Percentiles rank a stretch among this genome's conserved stretches.
These are phyloP conservation scores for Batkoa obscura DNA, from an alignment of 371 early-diverging fungal species.

Conservation along the genomic window DNA sequence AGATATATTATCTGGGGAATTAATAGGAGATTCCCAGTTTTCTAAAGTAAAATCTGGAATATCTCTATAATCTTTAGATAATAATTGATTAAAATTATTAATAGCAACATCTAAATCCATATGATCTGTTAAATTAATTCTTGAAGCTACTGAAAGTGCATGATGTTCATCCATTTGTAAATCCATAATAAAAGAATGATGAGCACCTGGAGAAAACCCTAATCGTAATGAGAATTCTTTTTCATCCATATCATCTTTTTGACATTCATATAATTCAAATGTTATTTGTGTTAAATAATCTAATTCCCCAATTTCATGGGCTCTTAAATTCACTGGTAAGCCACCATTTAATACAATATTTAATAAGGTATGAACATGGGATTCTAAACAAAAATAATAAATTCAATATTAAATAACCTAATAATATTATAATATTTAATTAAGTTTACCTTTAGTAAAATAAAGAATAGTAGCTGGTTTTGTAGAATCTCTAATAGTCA, in stretches of 20 bases:
- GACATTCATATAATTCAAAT: slow-evolving; percentile 88
- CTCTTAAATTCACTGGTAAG: slow-evolving; percentile 49
- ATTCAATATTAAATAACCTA: not conserved
- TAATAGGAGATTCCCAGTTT: too few relatives aligned
- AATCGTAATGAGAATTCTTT: slow-evolving; percentile 78
- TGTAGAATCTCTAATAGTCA: slow-evolving; percentile 27
- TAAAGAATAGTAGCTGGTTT: slow-evolving; percentile 67
- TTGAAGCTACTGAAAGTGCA: slow-evolving; percentile 61
- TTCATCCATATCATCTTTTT: slow-evolving; percentile 18
- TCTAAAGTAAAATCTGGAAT: too few relatives aligned
- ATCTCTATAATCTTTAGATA: not conserved
- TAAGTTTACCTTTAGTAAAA: slow-evolving; percentile 63
- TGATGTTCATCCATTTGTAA: slow-evolving; percentile 72
- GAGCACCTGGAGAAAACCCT: slow-evolving; percentile 82
- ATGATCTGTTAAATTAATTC: slow-evolving; percentile 15
- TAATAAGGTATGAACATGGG: slow-evolving; percentile 72
- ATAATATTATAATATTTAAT: too few relatives aligned
- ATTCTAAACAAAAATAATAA: slow-evolving; percentile 27
- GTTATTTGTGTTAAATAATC: slow-evolving; percentile 93
- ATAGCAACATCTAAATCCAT: not conserved
- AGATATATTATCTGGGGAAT: too few relatives aligned
- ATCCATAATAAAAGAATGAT: slow-evolving; percentile 76
- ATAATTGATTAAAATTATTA: not conserved
- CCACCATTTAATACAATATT: slow-evolving; percentile 77
- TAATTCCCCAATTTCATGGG: slow-evolving; percentile 59